Evolutionary conservation across 1,284 basidiomycete genomes (phyloP), one percentile per base, ranked within the genome.

Genomic region (Leccinum fallax): DNA sequence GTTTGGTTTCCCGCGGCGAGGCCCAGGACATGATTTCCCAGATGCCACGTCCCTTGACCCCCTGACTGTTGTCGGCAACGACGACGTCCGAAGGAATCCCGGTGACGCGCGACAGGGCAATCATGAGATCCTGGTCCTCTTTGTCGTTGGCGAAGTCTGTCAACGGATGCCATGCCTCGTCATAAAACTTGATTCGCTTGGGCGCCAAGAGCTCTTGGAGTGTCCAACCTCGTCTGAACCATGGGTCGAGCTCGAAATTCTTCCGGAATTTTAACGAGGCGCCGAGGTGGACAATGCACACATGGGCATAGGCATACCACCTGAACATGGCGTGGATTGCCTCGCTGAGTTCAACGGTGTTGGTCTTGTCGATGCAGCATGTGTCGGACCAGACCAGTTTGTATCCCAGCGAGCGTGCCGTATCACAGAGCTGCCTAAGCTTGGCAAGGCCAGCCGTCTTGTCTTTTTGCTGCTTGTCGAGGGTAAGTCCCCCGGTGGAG

Each of bases 1-100:
- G 65, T 1, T 62, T 67, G 6, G 73, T 74, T 55, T 60, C 53
- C 48, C 70, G 70, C 6, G 53, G 24, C 5, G 71, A 55, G 1
- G 73, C 68, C 73, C 70, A 74, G 1, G 64, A 69, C 70, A 72
- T 71, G 53, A 70, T 67, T 58, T 72, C 66, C 68, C 64, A 66
- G 36, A 70, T 26, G 2, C 65, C 32, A 34, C 16, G 61, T 1
- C 57, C 55, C 32, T 51, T 68, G 61, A 70, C 58, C 0, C 68
- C 69, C 10, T 13, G 62, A 10, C 56, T 68, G 21, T 73, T 71
- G 55, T 73, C 66, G 1, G 67, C 61, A 7, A 59, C 15, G 19
- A 72, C 24, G 9, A 54, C 66, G 0, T 59, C 53, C 2, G n/a
- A 34, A 26, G 71, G 70, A 19, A 74, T 72, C 2, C 62, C 32